phyloP scores from a whole-genome alignment of 164 flowering plant species.

The Tinospora cordifolia region DNA sequence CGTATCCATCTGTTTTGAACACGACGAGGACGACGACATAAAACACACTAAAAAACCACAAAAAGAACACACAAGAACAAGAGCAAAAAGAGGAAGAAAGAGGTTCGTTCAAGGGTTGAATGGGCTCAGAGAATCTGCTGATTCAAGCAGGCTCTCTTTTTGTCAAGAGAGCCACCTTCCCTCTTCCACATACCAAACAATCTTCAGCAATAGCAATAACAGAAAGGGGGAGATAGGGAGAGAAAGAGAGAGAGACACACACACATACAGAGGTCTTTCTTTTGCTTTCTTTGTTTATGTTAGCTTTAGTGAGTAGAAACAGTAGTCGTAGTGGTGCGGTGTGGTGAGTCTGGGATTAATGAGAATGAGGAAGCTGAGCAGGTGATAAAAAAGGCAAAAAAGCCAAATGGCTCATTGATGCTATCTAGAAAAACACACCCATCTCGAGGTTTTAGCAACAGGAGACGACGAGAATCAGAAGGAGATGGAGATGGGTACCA shows the following conservation, averaged over 20 bases:
- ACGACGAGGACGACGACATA: neutral
- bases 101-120: neutral
- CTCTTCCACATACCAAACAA: slow-evolving; percentile 40
- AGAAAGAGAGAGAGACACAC: slow-evolving; percentile 3
- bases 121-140: neutral
- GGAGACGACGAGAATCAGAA: neutral
- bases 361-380: neutral
- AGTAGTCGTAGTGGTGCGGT: too few species aligned
- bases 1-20: slow-evolving; percentile 17
- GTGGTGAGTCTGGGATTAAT: too few species aligned
- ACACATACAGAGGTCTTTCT: neutral
- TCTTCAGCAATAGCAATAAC: slow-evolving; percentile 5
- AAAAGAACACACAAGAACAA: neutral
- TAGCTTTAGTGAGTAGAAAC: too few species aligned
- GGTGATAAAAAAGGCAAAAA: neutral
- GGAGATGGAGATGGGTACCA: neutral
- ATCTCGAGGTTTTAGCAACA: neutral
- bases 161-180: slow-evolving; percentile 64
- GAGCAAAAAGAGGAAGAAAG: neutral
- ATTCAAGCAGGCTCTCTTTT: slow-evolving; percentile 35
- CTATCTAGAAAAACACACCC: neutral
- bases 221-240: slow-evolving; percentile 10
- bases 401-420: neutral
- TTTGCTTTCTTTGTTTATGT: too few species aligned
- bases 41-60: too few species aligned